Evolutionary conservation across 2,329 filamentous ascomycete species (phyloP), one percentile per base, ranked within the genome.

Genomic region (Cladosporium sp.): DNA sequence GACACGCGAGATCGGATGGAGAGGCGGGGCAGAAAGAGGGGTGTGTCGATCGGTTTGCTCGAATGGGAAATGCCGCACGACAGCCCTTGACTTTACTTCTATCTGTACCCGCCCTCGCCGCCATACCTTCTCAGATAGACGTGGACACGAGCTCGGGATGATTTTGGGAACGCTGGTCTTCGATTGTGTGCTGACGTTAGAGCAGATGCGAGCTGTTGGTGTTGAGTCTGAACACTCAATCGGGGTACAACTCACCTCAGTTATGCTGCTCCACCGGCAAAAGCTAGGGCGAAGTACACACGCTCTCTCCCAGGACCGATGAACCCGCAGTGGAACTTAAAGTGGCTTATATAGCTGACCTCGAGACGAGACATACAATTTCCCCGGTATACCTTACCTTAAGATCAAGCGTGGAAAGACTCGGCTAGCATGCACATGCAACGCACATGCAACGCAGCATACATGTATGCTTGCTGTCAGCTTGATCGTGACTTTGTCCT

Each of bases 11-110:
- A 8, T 34, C 28, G 52, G 52, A 34, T 18, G 4, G 21, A 12
- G 52, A 55, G 52, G 52, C 52, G 52, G 52, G 52, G 52, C 32
- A 18, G 51, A 54, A 54, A 30, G 52, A 55, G 52, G 52, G 52
- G 52, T 18, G 14, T 8, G n/a, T 28, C 28, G 26, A 32, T 32
- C 52, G 52, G 52, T 55, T 55, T 55, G 52, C 52, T 55, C 18
- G 30, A 34, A 55, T 21, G 14, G 52, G 18, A 55, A n/a, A 34
- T 55, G 28, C 52, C 52, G 52, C 28, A 21, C n/a, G 8, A 32
- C 52, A 34, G n/a, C 30, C 52, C 30, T 21, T 6, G n/a, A 18
- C 14, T 54, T 8, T 10, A 54, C 24, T 4, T 30, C 51, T 18
- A 18, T 18, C 3, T 18, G 2, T 4, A 21, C 1, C 41, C 41